These are phyloP conservation scores for Neurospora sp. DNA, from an alignment of 495 filamentous ascomycete genomes.

Conservation along the genomic window DNA sequence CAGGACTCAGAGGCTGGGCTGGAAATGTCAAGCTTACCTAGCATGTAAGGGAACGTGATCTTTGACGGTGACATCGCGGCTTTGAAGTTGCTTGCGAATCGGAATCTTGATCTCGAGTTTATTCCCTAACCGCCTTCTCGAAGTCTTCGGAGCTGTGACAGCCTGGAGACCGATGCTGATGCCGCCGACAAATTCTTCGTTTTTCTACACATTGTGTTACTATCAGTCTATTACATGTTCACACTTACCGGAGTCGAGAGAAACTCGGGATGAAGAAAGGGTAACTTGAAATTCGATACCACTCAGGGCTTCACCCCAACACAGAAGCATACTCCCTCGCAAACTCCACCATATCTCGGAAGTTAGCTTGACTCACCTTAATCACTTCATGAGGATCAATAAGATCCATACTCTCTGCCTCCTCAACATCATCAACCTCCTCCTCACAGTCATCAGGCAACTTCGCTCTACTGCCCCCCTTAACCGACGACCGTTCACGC, in stretches of 20 bases:
- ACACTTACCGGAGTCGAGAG: background rate
- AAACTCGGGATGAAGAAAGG: background rate
- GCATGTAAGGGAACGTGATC: background rate
- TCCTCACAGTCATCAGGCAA: background rate
- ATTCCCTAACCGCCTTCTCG: background rate
- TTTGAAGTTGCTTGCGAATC: background rate
- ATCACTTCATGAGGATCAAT: slow-evolving; percentile 1
- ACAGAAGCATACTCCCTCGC: background rate
- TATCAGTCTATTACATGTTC: background rate
- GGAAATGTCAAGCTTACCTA: background rate
- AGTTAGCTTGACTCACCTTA: background rate
- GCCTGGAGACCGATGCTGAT: background rate
- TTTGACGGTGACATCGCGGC: background rate
- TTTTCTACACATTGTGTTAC: background rate
- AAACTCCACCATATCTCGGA: background rate
- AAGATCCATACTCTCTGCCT: background rate
- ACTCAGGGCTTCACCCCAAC: background rate
- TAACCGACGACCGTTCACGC: background rate
- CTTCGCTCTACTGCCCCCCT: no score
- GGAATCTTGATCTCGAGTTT: background rate
- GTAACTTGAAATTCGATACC: background rate
- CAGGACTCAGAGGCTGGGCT: background rate
- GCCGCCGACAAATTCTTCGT: slow-evolving; percentile 6
- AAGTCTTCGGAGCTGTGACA: background rate
- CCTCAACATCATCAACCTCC: background rate